phyloP scores from a whole-genome alignment of 306 rosid species.

The Luffa acutangula region DNA sequence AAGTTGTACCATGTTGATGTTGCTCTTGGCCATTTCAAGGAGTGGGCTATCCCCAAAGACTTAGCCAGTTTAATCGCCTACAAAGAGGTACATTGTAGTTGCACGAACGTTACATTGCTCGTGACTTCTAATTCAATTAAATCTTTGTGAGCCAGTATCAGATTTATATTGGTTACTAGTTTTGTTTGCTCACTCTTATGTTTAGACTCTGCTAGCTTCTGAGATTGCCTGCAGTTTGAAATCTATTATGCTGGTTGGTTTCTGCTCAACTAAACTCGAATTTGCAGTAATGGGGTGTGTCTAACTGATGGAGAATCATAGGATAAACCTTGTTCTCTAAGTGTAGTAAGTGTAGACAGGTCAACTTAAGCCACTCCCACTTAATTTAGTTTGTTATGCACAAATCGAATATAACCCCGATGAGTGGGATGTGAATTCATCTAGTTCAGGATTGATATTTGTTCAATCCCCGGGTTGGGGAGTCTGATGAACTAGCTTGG shows the following conservation, averaged over 20 bases:
- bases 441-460: not conserved
- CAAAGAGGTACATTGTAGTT: constrained; percentile 23
- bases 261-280: not conserved
- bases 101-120: not conserved
- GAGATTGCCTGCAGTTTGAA: not conserved
- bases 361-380: not conserved
- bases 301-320: not conserved
- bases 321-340: not conserved
- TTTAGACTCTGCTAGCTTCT: not conserved
- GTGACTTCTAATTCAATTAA: not conserved
- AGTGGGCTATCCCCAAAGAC: constrained; percentile 58
- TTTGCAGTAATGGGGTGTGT: not conserved
- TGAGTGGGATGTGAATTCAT: not conserved
- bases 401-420: not conserved
- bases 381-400: not conserved
- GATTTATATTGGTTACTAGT: not conserved
- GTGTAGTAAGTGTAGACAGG: no score
- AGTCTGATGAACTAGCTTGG: no score
- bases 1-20: constrained; percentile 70
- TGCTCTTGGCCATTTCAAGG: constrained; percentile 78
- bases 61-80: constrained; percentile 43
- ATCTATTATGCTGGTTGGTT: not conserved
- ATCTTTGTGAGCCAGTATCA: not conserved
- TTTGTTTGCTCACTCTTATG: not conserved
- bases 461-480: no score